Conservation (phyloP, 2,329 filamentous ascomycete genomes). For the Thermomyces lanuginosus region DNA sequence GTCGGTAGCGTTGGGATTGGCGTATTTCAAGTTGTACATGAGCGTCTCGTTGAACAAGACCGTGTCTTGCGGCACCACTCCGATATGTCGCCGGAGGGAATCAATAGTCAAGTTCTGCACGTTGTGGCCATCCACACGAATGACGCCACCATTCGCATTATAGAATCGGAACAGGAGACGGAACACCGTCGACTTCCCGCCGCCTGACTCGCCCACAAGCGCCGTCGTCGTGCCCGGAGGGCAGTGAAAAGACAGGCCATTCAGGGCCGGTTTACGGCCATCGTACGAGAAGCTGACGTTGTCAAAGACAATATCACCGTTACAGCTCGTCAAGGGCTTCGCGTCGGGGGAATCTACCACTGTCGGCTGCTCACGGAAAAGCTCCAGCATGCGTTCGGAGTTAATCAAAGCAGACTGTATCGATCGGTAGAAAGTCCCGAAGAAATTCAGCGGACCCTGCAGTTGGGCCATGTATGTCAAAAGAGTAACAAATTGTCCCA, state of each 20-base stretch:
- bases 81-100: slow-evolving; percentile 78
- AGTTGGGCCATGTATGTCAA: slow-evolving; percentile 66
- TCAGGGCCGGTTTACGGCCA: slow-evolving; percentile 64
- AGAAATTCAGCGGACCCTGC: slow-evolving; percentile 69
- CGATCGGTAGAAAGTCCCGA: slow-evolving; percentile 87
- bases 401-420: slow-evolving; percentile 97
- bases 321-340: slow-evolving; percentile 46
- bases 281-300: slow-evolving; percentile 88
- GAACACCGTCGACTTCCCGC: slow-evolving; percentile 93
- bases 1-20: slow-evolving; percentile 62
- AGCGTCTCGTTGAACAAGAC: slow-evolving; percentile 86
- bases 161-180: slow-evolving; percentile 94
- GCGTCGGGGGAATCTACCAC: slow-evolving; percentile 63
- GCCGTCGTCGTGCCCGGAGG: slow-evolving; percentile 83
- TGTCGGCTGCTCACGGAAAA: slow-evolving; percentile 91
- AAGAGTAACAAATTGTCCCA: slow-evolving; percentile 57
- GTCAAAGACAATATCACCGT: slow-evolving; percentile 71
- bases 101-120: slow-evolving; percentile 81
- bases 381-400: slow-evolving; percentile 79
- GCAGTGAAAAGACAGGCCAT: slow-evolving; percentile 72
- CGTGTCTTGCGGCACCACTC: slow-evolving; percentile 92
- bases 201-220: slow-evolving; percentile 89
- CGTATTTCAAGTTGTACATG: slow-evolving; percentile 90
- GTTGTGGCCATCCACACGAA: slow-evolving; percentile 69
- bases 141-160: slow-evolving; percentile 62